Evolutionary conservation across 2,329 filamentous ascomycete species (phyloP).

Genomic region (Penicillium rolfsii): DNA sequence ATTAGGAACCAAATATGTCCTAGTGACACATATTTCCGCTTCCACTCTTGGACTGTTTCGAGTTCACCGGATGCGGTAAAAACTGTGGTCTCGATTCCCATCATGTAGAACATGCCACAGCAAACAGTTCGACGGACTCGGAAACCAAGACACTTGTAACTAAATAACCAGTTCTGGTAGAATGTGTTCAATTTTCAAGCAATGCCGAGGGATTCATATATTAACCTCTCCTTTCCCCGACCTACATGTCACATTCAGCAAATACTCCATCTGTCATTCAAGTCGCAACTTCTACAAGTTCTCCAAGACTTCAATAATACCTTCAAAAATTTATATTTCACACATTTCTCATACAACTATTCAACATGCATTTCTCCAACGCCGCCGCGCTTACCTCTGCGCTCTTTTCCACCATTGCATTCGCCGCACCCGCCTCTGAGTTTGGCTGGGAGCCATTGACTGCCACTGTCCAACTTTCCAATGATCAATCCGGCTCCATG

Average conservation of each 20-base stretch:
- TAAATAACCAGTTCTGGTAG: conserved; percentile 9
- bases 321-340: not conserved
- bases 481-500: conserved; percentile 32
- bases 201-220: not conserved
- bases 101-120: not conserved
- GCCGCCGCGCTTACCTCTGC: conserved; percentile 20
- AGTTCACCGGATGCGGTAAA: conserved; percentile 6
- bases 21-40: not conserved
- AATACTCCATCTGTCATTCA: not conserved
- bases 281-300: not conserved
- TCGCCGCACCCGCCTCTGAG: conserved; percentile 19
- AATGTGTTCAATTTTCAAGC: conserved; percentile 2
- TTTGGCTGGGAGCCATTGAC: conserved; percentile 10
- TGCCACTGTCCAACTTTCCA: conserved; percentile 31
- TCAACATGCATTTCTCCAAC: conserved; percentile 29
- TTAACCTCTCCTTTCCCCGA: not conserved
- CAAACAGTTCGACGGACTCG: conserved; percentile 12
- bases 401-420: conserved; percentile 24
- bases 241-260: not conserved
- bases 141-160: conserved; percentile 7
- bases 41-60: not conserved
- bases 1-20: not conserved
- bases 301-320: not conserved
- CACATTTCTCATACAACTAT: conserved; percentile 3
- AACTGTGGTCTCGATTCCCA: not conserved